A percentile compares a stretch with the other conserved stretches of the same genome.
These are phyloP conservation scores for Aphanomyces stellatus DNA, from an alignment of 352 stramenopile genomes.

Conservation along the genomic window DNA sequence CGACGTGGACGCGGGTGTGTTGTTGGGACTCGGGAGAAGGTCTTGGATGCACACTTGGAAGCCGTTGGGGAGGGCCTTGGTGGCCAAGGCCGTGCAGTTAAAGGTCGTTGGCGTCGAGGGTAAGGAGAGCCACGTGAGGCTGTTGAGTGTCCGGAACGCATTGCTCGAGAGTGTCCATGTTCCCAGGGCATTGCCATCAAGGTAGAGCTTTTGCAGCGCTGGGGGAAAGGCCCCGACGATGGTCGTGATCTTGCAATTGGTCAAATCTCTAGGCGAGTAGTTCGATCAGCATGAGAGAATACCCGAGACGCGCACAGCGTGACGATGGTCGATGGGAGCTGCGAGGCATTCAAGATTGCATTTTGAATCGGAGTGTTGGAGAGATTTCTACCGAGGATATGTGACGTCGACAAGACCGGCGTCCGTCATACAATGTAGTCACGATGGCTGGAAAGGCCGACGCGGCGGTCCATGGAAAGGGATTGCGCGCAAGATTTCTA, in stretches of 20 bases:
- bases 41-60: neutral
- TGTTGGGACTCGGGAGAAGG: too few species aligned
- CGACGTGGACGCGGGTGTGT: neutral
- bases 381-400: conserved; percentile 13
- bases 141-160: neutral
- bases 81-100: neutral
- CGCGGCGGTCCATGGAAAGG: neutral
- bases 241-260: neutral
- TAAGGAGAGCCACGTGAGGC: neutral
- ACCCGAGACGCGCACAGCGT: conserved; percentile 1
- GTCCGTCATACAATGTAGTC: neutral
- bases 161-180: neutral
- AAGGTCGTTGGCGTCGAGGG: neutral
- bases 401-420: too few species aligned
- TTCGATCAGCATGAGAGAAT: too few species aligned
- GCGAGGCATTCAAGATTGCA: neutral
- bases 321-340: neutral
- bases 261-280: neutral
- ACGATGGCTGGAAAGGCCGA: conserved; percentile 1
- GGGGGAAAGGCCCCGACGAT: conserved; percentile 7
- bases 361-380: conserved; percentile 3
- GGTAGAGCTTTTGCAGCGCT: neutral
- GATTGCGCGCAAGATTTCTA: neutral
- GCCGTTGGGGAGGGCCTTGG: neutral
- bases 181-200: neutral